Evolutionary conservation across 495 filamentous ascomycete species (phyloP).

Genomic region (Penicillium waksmanii): DNA sequence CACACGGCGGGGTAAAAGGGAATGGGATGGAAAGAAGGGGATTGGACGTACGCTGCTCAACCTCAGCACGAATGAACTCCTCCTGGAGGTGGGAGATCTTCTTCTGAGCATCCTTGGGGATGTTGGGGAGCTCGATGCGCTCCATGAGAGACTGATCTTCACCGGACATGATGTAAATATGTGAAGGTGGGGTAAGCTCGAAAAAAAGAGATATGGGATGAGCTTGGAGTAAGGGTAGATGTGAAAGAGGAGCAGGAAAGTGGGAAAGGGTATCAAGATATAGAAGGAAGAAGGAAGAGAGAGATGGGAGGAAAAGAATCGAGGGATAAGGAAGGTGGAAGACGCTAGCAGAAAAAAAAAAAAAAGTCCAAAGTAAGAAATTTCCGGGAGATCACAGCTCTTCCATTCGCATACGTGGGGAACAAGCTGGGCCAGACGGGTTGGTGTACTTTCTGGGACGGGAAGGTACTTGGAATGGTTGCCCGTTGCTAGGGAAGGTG

Average conservation of each 20-base stretch:
- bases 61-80: constrained; percentile 41
- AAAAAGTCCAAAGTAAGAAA: constrained; percentile 18
- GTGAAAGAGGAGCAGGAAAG: constrained; percentile 6
- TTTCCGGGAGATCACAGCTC: constrained; percentile 21
- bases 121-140: constrained; percentile 37
- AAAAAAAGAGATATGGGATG: too few relatives aligned
- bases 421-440: background rate
- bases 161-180: constrained; percentile 30
- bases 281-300: constrained; percentile 4
- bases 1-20: background rate
- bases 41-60: constrained; percentile 46
- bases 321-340: constrained; percentile 13
- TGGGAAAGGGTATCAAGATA: constrained; percentile 10
- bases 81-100: constrained; percentile 44
- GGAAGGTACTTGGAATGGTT: background rate
- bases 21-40: background rate
- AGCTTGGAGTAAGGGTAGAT: too few relatives aligned
- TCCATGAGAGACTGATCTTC: constrained; percentile 35
- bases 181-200: constrained; percentile 4
- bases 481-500: background rate
- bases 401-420: constrained; percentile 18
- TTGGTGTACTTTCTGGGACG: constrained; percentile 10
- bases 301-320: constrained; percentile 13
- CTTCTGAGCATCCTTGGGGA: constrained; percentile 34
- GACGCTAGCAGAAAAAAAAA: constrained; percentile 19